Base-by-base conservation (phyloP, 192 early-diverging fungal species). In the Kappamyces sp. region DNA sequence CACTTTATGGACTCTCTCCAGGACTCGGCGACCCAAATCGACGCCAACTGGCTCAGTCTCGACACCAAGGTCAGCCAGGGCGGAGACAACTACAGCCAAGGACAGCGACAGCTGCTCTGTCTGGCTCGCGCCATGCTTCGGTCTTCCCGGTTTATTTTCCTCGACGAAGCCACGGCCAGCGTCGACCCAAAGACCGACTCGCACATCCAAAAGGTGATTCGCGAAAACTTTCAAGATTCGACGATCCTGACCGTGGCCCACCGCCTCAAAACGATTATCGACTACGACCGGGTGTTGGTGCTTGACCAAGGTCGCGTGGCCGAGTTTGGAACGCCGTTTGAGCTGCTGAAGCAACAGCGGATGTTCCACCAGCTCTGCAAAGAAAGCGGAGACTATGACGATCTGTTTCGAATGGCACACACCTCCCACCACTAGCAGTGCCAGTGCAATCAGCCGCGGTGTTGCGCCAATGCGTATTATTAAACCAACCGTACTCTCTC, bases 241-340 rank as follows among this genome's bases (percentile, higher is more conserved):
- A 87, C 84, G 5, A 75, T 90, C 10, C 63, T 90, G 12, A 85
- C 82, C 2, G 86, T 90, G 53, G 88, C 88, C 6, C 88, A 90
- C 64, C 76, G 87, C 37, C 74, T 90, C 54, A 84, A 84, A 35
- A 89, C 87, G 9, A 74, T 73, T 42, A 69, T 69, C 47, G 71
- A 73, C 34, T 73, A 74, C 43, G 86, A 89, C 60, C 66, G 76
- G 10, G 85, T 94, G n/a, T 55, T 92, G 38, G 89, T 94, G 0
- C 62, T 94, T 13, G 88, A 91, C 47, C 66, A 67, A 6, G 90
- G 90, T 15, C 62, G 68, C 13, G 72, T 89, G 33, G 78, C 74
- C 5, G 90, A 92, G 64, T 81, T 77, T 47, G 88, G 85, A 40
- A 70, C 80, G 33, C 89, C 89, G 3, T 41, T 69, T 31, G 72